Conservation (phyloP, 2,329 filamentous ascomycete genomes). For the Colletotrichum sp. region DNA sequence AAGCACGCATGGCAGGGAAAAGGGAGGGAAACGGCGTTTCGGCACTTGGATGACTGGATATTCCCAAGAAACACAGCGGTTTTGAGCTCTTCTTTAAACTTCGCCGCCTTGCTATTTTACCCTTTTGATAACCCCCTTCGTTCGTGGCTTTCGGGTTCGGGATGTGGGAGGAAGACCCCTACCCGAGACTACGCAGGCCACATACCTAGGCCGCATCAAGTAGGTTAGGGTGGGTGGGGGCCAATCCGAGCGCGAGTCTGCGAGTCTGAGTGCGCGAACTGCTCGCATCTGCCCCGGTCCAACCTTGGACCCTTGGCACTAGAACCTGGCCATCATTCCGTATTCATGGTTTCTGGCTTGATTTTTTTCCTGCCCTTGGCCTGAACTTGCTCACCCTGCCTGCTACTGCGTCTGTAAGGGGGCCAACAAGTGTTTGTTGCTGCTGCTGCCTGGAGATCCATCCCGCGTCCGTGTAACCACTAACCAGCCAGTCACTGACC, state of each 20-base stretch:
- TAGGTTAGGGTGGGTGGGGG: neutral
- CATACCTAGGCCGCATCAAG: neutral
- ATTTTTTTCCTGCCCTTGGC: neutral
- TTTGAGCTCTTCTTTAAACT: neutral
- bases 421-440: neutral
- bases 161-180: conserved; percentile 10
- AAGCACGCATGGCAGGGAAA: neutral
- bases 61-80: neutral
- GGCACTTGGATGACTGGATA: neutral
- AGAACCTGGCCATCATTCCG: neutral
- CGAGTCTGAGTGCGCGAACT: neutral
- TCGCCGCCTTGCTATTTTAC: neutral
- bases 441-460: neutral
- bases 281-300: conserved; percentile 1
- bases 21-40: neutral
- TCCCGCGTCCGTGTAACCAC: neutral
- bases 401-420: neutral
- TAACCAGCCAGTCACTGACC: neutral
- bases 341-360: neutral
- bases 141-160: neutral
- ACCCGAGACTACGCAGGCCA: neutral
- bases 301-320: neutral
- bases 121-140: neutral
- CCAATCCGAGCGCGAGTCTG: neutral
- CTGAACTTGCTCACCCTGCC: neutral